Evolutionary conservation across 352 stramenopile genomes (phyloP).

Genomic region (Thalassiosira livingstoniorum): DNA sequence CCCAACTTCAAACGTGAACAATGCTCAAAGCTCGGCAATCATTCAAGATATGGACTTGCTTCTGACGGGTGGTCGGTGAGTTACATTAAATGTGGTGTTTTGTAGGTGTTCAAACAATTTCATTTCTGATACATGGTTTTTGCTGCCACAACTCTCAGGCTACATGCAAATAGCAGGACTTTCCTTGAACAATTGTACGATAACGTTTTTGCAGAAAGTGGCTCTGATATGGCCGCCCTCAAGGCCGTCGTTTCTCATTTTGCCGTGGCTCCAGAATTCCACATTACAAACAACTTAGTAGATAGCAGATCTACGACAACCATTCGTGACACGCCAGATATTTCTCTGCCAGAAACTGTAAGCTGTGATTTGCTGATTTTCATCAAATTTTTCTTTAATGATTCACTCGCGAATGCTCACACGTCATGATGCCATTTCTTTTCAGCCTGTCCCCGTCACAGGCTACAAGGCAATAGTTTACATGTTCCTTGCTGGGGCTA

Average conservation of each 20-base stretch:
- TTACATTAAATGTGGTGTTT: not conserved
- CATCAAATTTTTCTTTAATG: too few relatives aligned
- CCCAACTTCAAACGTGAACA: conserved; percentile 53
- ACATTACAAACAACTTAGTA: conserved; percentile 60
- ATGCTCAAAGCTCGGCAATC: conserved; percentile 27
- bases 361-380: too few relatives aligned
- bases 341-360: too few relatives aligned
- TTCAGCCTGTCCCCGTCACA: conserved; percentile 37
- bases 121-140: not conserved
- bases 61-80: conserved; percentile 56
- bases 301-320: conserved; percentile 27
- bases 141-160: too few relatives aligned
- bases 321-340: conserved; percentile 26
- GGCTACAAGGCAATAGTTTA: conserved; percentile 81
- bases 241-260: conserved; percentile 56
- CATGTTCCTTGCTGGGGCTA: conserved; percentile 72
- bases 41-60: conserved; percentile 73
- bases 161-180: conserved; percentile 44
- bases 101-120: not conserved
- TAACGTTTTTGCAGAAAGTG: conserved; percentile 6
- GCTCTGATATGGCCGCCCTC: conserved; percentile 40
- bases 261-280: conserved; percentile 64
- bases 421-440: too few relatives aligned
- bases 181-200: conserved; percentile 52
- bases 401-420: too few relatives aligned